Base-by-base conservation (phyloP, 2,329 filamentous ascomycete species). In the Thermoascus crustaceus region DNA sequence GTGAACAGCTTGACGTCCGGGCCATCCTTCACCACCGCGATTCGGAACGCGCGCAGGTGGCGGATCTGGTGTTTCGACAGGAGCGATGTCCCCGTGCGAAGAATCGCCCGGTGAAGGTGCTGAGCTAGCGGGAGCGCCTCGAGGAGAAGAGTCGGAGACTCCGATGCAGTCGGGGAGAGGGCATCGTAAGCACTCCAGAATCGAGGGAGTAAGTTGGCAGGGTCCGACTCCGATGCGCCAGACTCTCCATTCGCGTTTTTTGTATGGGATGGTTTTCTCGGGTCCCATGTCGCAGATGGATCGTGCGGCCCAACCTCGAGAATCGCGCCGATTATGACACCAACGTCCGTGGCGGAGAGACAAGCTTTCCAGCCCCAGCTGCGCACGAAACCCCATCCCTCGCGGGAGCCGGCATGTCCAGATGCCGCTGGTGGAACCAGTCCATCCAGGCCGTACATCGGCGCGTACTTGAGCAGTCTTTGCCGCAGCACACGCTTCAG, bases 331-430 rank as follows among this genome's bases (percentile, higher is more conserved):
- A 96, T 75, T 19, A 96, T 80, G 10, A 94, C 85, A n/a, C 85
- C 86, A 0, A 95, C 86, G 56, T 98, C 91, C 32, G 89, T 84
- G 4, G 91, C 91, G 42, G 85, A 93, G 17, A 96, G 70, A 32
- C 89, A 95, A 1, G 88, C 89, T 56, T 88, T 83, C 88, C 88
- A 98, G 7, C 91, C 91, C 91, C 91, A 98, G 55, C 86, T 94
- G 39, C 88, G 76, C 11, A 96, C 89, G 54, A 96, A 98, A 0
- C 91, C 89, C 89, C 89, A 96, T 7, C 87, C 88, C 57, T 94
- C 87, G 54, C 89, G 89, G 11, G 72, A 80, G 34, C 78, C 75
- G 45, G 82, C 78, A 47, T 75, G 75, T 4, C 83, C 80, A 4
- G 80, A 79, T 40, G 82, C 80, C 7, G 80, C 75, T 4, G 81